These are phyloP conservation scores for Fusarium metavorans DNA, from an alignment of 2,329 filamentous ascomycete species.

Conservation along the genomic window DNA sequence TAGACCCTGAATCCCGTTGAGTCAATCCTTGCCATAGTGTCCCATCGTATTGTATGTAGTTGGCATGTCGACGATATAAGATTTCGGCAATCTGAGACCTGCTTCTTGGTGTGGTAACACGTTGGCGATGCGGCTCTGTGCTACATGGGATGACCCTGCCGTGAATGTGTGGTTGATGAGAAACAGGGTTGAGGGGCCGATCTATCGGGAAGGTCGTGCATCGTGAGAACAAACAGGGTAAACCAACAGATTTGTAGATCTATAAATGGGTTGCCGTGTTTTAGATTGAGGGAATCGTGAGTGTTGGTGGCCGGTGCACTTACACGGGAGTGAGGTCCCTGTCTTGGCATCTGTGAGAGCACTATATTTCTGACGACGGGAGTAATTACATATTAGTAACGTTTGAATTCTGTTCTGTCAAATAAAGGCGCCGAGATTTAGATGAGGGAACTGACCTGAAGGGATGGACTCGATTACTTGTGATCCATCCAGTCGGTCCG, in stretches of 20 bases:
- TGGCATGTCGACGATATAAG: neutral
- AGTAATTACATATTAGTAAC: neutral
- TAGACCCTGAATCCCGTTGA: neutral
- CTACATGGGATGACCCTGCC: neutral
- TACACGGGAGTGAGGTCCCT: neutral
- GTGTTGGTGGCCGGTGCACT: neutral
- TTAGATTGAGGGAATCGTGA: neutral
- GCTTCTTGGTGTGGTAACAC: neutral
- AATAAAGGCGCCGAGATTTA: neutral
- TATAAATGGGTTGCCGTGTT: neutral
- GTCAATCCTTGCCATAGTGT: neutral
- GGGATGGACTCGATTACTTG: neutral
- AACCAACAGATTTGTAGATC: neutral
- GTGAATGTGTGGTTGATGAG: neutral
- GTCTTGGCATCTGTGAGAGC: neutral
- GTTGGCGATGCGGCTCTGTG: neutral
- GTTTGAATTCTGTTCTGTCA: neutral
- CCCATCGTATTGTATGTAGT: neutral
- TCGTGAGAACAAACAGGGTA: neutral
- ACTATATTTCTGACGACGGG: neutral
- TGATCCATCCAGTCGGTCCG: neutral
- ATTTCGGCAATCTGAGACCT: neutral
- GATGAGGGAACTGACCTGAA: neutral
- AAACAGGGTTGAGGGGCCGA: neutral
- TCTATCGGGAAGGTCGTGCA: neutral